Percentiles rank a stretch among this genome's conserved stretches.
Conservation (phyloP, 2,329 filamentous ascomycete species). For the Colletotrichum sp. region DNA sequence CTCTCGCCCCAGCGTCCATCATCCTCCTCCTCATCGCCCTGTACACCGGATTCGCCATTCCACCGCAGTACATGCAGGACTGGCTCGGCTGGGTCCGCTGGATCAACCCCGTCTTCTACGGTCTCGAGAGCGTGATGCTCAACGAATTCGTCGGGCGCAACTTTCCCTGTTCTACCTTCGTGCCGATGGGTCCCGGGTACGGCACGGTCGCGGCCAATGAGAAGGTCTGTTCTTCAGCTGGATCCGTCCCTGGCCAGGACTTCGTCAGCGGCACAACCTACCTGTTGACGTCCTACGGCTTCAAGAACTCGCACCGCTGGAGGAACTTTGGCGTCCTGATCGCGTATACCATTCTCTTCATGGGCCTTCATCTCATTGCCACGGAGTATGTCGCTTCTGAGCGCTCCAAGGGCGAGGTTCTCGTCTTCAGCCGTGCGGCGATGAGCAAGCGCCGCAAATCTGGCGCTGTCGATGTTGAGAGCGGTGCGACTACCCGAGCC, state of each 20-base stretch:
- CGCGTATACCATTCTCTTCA: neutral
- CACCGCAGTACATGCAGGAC: slow-evolving; percentile 49
- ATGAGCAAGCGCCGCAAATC: slow-evolving; percentile 24
- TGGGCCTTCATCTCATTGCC: neutral
- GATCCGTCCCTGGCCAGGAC: slow-evolving; percentile 47
- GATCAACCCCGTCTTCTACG: slow-evolving; percentile 68
- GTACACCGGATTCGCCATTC: slow-evolving; percentile 53
- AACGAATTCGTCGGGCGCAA: slow-evolving; percentile 62
- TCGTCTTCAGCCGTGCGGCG: slow-evolving; percentile 1
- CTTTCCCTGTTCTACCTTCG: slow-evolving; percentile 49
- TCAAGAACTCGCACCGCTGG: slow-evolving; percentile 55
- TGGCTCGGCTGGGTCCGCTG: slow-evolving; percentile 64
- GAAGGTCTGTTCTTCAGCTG: slow-evolving; percentile 52
- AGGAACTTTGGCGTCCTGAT: slow-evolving; percentile 60
- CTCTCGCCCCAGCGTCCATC: slow-evolving; percentile 56
- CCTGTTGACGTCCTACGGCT: slow-evolving; percentile 51
- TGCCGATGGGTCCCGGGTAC: slow-evolving; percentile 32
- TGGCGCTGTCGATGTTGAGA: neutral
- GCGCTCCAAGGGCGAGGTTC: slow-evolving; percentile 8
- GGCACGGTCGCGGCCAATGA: slow-evolving; percentile 26
- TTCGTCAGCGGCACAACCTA: slow-evolving; percentile 53
- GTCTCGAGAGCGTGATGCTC: slow-evolving; percentile 65
- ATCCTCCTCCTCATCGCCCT: slow-evolving; percentile 49
- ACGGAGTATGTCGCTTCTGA: slow-evolving; percentile 4
- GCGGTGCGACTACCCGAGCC: neutral